Base-by-base conservation (phyloP, 2,329 filamentous ascomycete species). In the Sclerotinia subarctica region DNA sequence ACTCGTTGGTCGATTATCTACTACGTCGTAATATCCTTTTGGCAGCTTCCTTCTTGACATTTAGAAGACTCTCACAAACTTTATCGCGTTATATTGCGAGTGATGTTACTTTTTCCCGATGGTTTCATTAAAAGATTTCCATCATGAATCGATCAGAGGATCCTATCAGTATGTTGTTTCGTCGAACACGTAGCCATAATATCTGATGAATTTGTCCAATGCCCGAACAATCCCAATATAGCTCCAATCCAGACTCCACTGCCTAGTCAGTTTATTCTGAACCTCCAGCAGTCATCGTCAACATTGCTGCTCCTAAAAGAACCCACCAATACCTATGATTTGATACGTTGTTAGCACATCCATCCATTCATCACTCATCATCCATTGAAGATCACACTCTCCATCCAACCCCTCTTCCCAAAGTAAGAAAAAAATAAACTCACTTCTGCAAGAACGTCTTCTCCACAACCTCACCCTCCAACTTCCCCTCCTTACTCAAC, bases 401-500 rank as follows among this genome's bases (percentile, higher is more conserved):
- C 26, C n/a, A 15, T n/a, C 21, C 42, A 8, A 3, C 11, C 7
- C 42, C 29, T n/a, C 26, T 3, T 19, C 8, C 51, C 5, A 56
- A 56, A 47, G 7, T 35, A 21, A 4, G 11, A 56, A 26, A 46
- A 15, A 32, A 42, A 32, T n/a, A 21, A 56, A 82, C 84, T 74
- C 81, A 90, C 88, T 88, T 90, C 78, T 90, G 88, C 68, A 90
- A 76, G 70, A 90, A 82, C 1, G 84, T 82, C 83, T 89, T 90
- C 80, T 90, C 86, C 66, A 78, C 79, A 75, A 83, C 82, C 70
- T 81, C 81, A 67, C 79, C 83, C 53, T 83, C 83, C 77, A 85
- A 82, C 79, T 82, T 86, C 21, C 88, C 88, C 71, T 88, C 85
- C 0, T 85, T 81, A 57, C 80, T 84, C 70, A 90, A 78, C 59